Evolutionary conservation across 768 basidiomycete species (phyloP), one percentile per base, ranked within the genome.

Genomic region (Kwoniella shandongensis): DNA sequence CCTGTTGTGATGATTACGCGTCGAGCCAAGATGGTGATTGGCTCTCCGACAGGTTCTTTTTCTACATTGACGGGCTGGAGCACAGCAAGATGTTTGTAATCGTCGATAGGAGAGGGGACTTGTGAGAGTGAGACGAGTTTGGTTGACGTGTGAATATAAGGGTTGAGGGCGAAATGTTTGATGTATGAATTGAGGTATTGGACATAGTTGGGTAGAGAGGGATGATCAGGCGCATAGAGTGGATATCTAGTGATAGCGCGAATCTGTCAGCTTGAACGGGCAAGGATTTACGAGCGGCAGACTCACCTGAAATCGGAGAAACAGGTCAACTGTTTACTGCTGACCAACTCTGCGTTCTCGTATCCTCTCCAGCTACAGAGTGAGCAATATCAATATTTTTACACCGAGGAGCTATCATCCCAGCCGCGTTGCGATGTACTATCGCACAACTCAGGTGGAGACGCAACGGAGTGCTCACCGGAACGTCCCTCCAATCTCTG

Each of bases 241-340:
- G 71, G 71, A 27, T 68, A 73, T 44, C 70, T 72, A n/a, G n/a
- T n/a, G n/a, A n/a, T n/a, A n/a, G 29, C 8, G 1, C 22, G 15
- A 26, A 29, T 61, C 17, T 54, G 45, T 30, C 3, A 41, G 29
- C 8, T 44, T 6, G 7, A 39, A 3, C 49, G 18, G 26, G 49
- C 6, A 25, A 10, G 20, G 20, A 12, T 44, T n/a, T n/a, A n/a
- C n/a, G n/a, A n/a, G n/a, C n/a, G n/a, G 10, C 86, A 85, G 76
- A 86, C 85, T 53, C 81, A 86, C 41, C 77, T 77, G 55, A 82
- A 80, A 73, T 81, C 91, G n/a, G 88, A 90, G 26, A 81, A 82
- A 72, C 84, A 83, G 81, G 92, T 91, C 75, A 81, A 81, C 13
- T 88, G 87, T 79, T 85, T 87, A 8, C 80, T 82, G 42, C 78